Conservation (phyloP, 495 filamentous ascomycete genomes). For the Penicillium steckii region DNA sequence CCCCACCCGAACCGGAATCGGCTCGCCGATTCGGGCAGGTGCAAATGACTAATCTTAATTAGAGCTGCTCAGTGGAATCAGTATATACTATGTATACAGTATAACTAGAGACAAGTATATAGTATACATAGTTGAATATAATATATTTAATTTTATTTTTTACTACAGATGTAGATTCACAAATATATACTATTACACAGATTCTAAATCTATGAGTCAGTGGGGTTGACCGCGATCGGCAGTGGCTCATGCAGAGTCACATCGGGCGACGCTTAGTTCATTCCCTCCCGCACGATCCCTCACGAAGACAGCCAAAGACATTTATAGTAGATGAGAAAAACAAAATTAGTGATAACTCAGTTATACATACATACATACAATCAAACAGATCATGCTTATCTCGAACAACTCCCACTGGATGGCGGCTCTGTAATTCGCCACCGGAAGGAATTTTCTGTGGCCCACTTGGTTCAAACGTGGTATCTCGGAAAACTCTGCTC, state of each 20-base stretch:
- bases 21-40: not conserved
- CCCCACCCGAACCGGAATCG: not conserved
- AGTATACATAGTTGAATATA: no score
- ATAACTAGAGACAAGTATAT: no score
- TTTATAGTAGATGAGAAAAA: no score
- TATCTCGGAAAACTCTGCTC: not conserved
- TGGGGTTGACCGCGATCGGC: constrained; percentile 3
- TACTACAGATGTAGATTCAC: not conserved
- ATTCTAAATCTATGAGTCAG: no score
- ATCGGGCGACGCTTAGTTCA: not conserved
- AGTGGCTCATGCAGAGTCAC: constrained; percentile 7
- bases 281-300: not conserved
- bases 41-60: no score
- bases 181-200: not conserved
- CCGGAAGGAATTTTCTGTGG: not conserved
- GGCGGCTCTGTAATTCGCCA: no score
- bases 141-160: not conserved
- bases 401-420: no score
- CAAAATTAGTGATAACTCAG: no score
- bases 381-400: no score
- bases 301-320: not conserved
- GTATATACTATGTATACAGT: no score
- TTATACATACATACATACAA: no score
- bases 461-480: not conserved
- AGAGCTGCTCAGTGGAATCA: no score